A percentile compares a stretch with the other conserved stretches of the same genome.
phyloP scores from a whole-genome alignment of 2,329 filamentous ascomycete genomes.

The Trichoderma hamatum region DNA sequence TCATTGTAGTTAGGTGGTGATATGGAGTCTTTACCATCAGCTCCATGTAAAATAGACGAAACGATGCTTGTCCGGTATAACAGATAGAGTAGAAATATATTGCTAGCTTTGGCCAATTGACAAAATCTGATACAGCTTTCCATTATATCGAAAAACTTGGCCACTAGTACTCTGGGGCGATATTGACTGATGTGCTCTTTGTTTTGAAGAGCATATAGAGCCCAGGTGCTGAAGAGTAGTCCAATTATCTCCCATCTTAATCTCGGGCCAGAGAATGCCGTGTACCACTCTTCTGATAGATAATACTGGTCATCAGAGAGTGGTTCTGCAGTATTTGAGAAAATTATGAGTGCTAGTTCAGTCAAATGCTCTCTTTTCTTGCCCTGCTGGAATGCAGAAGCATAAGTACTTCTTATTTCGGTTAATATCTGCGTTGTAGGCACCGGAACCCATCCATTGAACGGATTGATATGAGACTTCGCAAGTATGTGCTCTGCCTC shows the following conservation, averaged over 20 bases:
- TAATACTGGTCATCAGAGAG: not conserved
- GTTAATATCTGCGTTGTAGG: not conserved
- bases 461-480: slow-evolving; percentile 1
- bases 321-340: not conserved
- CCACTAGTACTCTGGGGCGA: not conserved
- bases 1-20: not conserved
- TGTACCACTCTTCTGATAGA: not conserved
- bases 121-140: slow-evolving; percentile 7
- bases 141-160: slow-evolving; percentile 2
- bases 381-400: not conserved
- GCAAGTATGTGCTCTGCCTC: slow-evolving; percentile 2
- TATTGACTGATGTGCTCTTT: not conserved
- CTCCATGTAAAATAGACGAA: not conserved
- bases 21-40: not conserved
- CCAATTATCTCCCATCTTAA: slow-evolving; percentile 6
- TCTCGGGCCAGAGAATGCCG: not conserved
- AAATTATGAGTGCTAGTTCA: not conserved
- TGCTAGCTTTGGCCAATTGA: not conserved
- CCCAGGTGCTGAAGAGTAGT: slow-evolving; percentile 18
- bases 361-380: not conserved
- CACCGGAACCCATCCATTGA: not conserved
- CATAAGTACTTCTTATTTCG: not conserved
- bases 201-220: not conserved
- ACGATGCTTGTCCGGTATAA: slow-evolving; percentile 9
- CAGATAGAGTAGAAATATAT: not conserved